A percentile compares a stretch with the other conserved stretches of the same genome.
Evolutionary conservation across 148 eudicot species (phyloP).

Genomic region (Camellia japonica): DNA sequence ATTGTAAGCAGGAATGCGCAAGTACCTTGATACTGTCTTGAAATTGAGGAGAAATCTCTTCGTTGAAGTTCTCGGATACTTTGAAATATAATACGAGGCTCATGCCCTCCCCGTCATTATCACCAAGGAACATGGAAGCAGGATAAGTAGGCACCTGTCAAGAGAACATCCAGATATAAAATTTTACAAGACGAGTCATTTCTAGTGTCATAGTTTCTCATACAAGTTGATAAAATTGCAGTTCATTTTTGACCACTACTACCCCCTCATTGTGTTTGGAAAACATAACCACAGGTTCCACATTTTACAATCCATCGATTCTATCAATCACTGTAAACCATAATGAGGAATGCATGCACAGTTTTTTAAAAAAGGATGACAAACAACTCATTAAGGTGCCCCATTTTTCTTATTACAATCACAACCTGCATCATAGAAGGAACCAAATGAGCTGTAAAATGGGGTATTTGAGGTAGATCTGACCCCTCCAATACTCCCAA

Average conservation of each 20-base stretch:
- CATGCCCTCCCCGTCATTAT: slow-evolving; percentile 71
- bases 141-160: slow-evolving; percentile 80
- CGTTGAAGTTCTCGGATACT: slow-evolving; percentile 58
- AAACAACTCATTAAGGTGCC: background rate
- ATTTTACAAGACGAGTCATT: background rate
- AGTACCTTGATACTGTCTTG: slow-evolving; percentile 72
- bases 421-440: background rate
- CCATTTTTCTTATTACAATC: background rate
- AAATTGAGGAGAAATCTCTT: slow-evolving; percentile 50
- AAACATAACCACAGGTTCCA: background rate
- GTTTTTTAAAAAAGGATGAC: background rate
- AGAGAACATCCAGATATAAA: background rate
- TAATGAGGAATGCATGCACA: background rate
- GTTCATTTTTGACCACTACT: background rate
- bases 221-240: background rate
- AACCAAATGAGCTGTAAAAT: background rate
- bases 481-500: background rate
- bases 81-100: slow-evolving; percentile 80
- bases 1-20: background rate
- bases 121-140: slow-evolving; percentile 66
- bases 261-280: background rate
- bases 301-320: background rate
- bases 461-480: background rate
- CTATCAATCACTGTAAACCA: background rate
- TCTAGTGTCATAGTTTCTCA: background rate